phyloP scores from a whole-genome alignment of 2,329 filamentous ascomycete genomes.

The Fusarium sp. region DNA sequence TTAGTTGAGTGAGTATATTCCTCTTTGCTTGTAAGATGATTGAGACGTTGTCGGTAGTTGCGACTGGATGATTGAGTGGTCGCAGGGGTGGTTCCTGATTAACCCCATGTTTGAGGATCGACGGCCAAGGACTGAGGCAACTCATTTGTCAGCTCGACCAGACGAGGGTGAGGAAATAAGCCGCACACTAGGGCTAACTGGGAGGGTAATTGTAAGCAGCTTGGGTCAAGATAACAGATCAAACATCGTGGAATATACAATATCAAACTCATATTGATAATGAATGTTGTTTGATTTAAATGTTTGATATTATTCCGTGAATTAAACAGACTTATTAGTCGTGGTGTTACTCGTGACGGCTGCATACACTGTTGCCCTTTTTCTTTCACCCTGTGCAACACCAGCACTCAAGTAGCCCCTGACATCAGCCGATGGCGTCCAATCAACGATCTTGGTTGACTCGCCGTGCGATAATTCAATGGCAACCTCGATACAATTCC shows the following conservation, averaged over 20 bases:
- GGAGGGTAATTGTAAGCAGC: neutral
- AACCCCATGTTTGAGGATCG: slow-evolving; percentile 28
- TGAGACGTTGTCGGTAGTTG: neutral
- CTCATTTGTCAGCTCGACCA: slow-evolving; percentile 29
- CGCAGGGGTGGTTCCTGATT: neutral
- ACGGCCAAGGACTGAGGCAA: slow-evolving; percentile 15
- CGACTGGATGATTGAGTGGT: neutral
- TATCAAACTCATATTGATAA: neutral
- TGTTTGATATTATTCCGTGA: neutral
- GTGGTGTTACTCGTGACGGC: neutral
- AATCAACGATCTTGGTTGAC: neutral
- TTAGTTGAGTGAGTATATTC: neutral
- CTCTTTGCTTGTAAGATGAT: neutral
- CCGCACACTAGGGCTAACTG: neutral
- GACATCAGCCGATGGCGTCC: neutral
- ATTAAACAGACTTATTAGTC: neutral
- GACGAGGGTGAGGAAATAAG: neutral
- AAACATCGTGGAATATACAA: neutral
- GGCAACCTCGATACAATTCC: neutral
- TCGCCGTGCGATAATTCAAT: neutral
- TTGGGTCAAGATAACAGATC: neutral
- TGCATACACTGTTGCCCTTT: neutral
- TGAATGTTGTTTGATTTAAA: neutral
- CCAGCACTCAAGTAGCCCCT: neutral
- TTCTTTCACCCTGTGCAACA: neutral